A percentile compares a stretch with the other conserved stretches of the same genome.
Evolutionary conservation across 176 grass and related monocot genomes (phyloP).

Genomic region (Aegilops speltoides): DNA sequence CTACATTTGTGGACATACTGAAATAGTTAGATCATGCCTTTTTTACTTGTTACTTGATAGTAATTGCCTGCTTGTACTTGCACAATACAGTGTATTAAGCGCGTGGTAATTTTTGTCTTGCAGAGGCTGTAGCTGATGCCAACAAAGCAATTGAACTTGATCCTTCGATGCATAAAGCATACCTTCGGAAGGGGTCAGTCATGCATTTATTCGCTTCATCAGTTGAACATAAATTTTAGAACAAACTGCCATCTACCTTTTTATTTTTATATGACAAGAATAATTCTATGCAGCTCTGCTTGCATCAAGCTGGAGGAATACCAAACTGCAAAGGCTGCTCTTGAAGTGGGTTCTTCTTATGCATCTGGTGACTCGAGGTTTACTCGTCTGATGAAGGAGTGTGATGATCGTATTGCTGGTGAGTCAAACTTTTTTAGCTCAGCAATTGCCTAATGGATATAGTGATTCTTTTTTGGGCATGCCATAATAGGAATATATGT

Average conservation of each 20-base stretch:
- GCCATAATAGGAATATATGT: neutral
- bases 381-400: conserved; percentile 70
- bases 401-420: conserved; percentile 76
- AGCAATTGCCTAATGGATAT: neutral
- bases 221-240: neutral
- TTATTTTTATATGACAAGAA: conserved; percentile 9
- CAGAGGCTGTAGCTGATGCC: conserved; percentile 86
- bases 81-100: conserved; percentile 8
- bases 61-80: neutral
- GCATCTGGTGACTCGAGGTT: conserved; percentile 77
- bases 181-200: conserved; percentile 74
- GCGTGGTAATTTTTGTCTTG: conserved; percentile 16
- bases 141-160: conserved; percentile 86
- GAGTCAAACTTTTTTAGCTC: neutral
- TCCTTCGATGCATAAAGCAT: conserved; percentile 68
- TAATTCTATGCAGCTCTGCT: conserved; percentile 51
- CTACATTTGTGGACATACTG: neutral
- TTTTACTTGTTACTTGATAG: neutral
- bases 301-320: conserved; percentile 92
- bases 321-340: conserved; percentile 84
- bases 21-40: neutral
- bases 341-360: conserved; percentile 61
- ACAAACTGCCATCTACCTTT: neutral
- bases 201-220: neutral
- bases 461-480: neutral